These are phyloP conservation scores for Mrakia hoshinonis DNA, from an alignment of 768 basidiomycete genomes.

Conservation along the genomic window DNA sequence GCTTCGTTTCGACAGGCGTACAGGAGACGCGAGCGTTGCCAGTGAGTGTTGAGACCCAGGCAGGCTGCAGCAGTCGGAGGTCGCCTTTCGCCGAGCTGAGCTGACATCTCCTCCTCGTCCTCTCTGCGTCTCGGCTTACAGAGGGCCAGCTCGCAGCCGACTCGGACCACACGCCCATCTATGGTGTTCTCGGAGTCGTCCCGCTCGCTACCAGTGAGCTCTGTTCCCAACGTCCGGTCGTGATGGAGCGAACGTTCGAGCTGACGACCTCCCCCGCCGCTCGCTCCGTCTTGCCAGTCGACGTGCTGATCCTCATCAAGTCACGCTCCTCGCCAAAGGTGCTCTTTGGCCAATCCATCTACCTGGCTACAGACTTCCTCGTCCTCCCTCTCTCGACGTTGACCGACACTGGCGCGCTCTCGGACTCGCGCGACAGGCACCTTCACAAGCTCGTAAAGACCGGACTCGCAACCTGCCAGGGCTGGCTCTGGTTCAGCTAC, in stretches of 20 bases:
- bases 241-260: not conserved
- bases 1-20: not conserved
- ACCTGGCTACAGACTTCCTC: constrained; percentile 80
- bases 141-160: not conserved
- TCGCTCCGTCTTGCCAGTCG: constrained; percentile 51
- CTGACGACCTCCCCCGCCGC: not conserved
- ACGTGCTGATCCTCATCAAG: constrained; percentile 84
- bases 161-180: constrained; percentile 34
- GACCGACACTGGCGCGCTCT: constrained; percentile 52
- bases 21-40: not conserved
- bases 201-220: constrained; percentile 43
- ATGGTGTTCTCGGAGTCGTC: constrained; percentile 46
- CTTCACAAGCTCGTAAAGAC: constrained; percentile 75
- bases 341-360: constrained; percentile 75
- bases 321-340: constrained; percentile 67
- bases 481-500: constrained; percentile 82
- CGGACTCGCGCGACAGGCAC: constrained; percentile 73
- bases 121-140: not conserved
- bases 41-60: not conserved
- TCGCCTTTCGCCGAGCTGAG: not conserved
- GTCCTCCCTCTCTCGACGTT: constrained; percentile 78
- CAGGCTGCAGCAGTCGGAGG: not conserved
- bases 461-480: constrained; percentile 56
- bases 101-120: not conserved
- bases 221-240: not conserved